phyloP scores from a whole-genome alignment of 2,329 filamentous ascomycete genomes.

The Stemphylium vesicarium region DNA sequence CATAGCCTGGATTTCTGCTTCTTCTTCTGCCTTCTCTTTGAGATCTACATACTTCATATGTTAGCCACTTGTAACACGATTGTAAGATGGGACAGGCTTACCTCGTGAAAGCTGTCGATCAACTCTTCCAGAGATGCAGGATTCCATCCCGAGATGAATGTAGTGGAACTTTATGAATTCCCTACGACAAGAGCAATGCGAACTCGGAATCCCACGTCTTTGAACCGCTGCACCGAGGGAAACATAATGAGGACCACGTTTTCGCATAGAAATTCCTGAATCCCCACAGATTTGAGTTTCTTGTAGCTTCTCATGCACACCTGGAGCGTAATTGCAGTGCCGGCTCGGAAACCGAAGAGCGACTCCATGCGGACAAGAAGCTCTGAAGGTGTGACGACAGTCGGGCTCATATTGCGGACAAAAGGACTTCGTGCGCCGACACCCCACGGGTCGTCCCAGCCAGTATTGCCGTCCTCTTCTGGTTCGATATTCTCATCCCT shows the following conservation, averaged over 20 bases:
- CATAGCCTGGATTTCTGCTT: no score
- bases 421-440: no score
- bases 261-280: not conserved
- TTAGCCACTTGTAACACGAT: not conserved
- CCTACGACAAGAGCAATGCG: not conserved
- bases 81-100: not conserved
- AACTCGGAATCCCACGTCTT: not conserved
- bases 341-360: conserved; percentile 1
- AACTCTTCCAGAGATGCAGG: not conserved
- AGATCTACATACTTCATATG: not conserved
- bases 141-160: not conserved
- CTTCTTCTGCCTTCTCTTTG: not conserved
- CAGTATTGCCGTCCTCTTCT: no score
- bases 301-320: not conserved
- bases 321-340: not conserved
- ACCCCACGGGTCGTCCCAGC: no score
- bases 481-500: no score
- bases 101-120: not conserved
- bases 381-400: not conserved
- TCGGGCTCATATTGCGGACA: no score
- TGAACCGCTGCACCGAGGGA: not conserved
- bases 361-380: not conserved
- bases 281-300: not conserved
- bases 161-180: not conserved
- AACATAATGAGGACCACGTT: not conserved